Percentiles rank a stretch among this genome's conserved stretches.
Evolutionary conservation across 352 stramenopile genomes (phyloP).

Genomic region (Globisporangium splendens): DNA sequence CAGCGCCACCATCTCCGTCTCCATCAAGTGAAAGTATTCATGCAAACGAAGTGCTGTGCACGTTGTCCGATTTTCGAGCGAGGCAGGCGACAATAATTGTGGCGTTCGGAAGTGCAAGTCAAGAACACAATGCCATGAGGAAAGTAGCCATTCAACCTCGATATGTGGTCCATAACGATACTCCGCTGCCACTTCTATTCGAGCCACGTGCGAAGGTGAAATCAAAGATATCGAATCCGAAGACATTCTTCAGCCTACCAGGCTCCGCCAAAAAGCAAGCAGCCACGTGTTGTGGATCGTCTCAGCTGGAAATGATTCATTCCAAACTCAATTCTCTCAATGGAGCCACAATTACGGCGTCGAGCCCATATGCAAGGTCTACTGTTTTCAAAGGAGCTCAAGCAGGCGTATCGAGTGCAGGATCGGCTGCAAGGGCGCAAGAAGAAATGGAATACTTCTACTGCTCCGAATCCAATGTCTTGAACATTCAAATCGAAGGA

Average conservation of each 20-base stretch:
- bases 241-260: conserved; percentile 60
- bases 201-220: conserved; percentile 50
- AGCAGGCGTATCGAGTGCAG: background rate
- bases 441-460: conserved; percentile 56
- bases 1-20: conserved; percentile 4
- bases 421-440: conserved; percentile 9
- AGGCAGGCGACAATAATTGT: conserved; percentile 63
- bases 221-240: conserved; percentile 48
- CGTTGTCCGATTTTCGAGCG: conserved; percentile 51
- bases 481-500: conserved; percentile 65
- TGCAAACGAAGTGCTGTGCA: conserved; percentile 37
- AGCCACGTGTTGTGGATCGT: conserved; percentile 45
- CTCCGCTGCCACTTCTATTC: conserved; percentile 44
- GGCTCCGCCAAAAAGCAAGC: conserved; percentile 36
- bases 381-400: conserved; percentile 18
- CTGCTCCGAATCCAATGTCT: conserved; percentile 61
- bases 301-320: conserved; percentile 70
- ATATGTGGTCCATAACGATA: conserved; percentile 66
- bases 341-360: conserved; percentile 32
- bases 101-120: conserved; percentile 45
- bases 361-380: conserved; percentile 9
- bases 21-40: conserved; percentile 11
- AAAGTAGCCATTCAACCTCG: conserved; percentile 63
- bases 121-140: conserved; percentile 38
- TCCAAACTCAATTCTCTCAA: conserved; percentile 64